Conservation (phyloP, 2,329 filamentous ascomycete genomes). For the Drechslera avenae region DNA sequence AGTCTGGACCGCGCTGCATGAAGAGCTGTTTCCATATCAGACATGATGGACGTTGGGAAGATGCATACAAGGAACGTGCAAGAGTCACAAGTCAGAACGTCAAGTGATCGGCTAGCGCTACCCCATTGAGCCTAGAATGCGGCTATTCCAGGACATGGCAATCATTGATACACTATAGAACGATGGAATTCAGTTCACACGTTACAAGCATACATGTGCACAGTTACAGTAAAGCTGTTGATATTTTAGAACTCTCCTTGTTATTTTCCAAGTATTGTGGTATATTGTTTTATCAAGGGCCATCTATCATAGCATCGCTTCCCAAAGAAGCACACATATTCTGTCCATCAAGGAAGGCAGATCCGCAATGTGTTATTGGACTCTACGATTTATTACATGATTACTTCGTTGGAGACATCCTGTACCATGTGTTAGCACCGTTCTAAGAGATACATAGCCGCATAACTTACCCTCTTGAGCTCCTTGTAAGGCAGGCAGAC, state of each 20-base stretch:
- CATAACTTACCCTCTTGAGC: conserved; percentile 81
- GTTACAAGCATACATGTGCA: too few relatives aligned
- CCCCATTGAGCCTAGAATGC: conserved; percentile 16
- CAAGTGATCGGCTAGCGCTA: conserved; percentile 8
- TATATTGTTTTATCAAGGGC: conserved; percentile 14
- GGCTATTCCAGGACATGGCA: conserved; percentile 11
- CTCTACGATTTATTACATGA: conserved; percentile 69
- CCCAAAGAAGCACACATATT: conserved; percentile 1
- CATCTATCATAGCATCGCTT: conserved; percentile 7
- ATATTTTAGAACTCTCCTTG: neutral
- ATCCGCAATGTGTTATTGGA: neutral
- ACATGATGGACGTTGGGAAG: conserved; percentile 7
- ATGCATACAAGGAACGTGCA: neutral
- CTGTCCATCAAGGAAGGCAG: neutral
- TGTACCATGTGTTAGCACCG: conserved; percentile 43
- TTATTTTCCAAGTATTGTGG: conserved; percentile 1
- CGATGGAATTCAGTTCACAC: too few relatives aligned
- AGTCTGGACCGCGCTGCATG: conserved; percentile 13
- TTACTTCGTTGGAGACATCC: conserved; percentile 85
- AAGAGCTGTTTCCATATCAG: conserved; percentile 21
- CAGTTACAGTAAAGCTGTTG: neutral
- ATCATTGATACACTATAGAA: too few relatives aligned
- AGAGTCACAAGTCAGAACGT: neutral
- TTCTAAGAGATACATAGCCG: neutral
- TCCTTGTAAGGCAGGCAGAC: conserved; percentile 98